phyloP scores from a whole-genome alignment of 176 grass and related monocot genomes.

The Bolboschoenus planiculmis region DNA sequence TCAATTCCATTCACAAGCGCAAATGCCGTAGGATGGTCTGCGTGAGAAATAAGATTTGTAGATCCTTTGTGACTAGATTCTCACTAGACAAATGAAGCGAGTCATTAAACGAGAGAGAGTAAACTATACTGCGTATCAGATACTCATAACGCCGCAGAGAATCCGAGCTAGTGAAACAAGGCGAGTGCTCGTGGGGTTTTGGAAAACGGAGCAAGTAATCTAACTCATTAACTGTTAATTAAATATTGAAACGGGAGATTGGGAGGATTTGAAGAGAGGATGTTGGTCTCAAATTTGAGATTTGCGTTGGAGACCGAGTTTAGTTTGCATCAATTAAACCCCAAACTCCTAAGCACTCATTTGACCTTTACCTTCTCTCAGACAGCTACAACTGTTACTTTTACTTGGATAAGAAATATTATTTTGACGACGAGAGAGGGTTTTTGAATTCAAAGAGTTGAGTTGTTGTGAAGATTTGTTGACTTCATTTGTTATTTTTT shows the following conservation, averaged over 20 bases:
- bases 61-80: background rate
- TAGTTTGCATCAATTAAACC: background rate
- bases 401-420: no score
- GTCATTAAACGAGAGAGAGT: background rate
- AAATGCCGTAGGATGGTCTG: conserved; percentile 29
- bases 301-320: conserved; percentile 21
- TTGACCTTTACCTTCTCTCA: background rate
- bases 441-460: no score
- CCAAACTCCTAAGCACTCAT: conserved; percentile 10
- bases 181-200: conserved; percentile 31
- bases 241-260: background rate
- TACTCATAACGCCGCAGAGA: background rate
- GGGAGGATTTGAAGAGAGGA: conserved; percentile 25
- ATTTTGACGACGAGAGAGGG: no score
- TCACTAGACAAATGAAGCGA: background rate
- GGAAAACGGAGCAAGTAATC: background rate
- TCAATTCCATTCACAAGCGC: conserved; percentile 7
- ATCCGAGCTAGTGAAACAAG: background rate
- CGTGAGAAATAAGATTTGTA: background rate
- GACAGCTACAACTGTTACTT: background rate
- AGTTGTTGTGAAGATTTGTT: no score
- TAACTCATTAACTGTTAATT: background rate
- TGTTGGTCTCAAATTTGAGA: conserved; percentile 28
- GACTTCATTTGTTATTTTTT: background rate
- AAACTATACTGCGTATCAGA: background rate